Percentiles rank a stretch among this genome's conserved stretches.
These are phyloP conservation scores for Epithele typhae DNA, from an alignment of 768 basidiomycete genomes.

Conservation along the genomic window DNA sequence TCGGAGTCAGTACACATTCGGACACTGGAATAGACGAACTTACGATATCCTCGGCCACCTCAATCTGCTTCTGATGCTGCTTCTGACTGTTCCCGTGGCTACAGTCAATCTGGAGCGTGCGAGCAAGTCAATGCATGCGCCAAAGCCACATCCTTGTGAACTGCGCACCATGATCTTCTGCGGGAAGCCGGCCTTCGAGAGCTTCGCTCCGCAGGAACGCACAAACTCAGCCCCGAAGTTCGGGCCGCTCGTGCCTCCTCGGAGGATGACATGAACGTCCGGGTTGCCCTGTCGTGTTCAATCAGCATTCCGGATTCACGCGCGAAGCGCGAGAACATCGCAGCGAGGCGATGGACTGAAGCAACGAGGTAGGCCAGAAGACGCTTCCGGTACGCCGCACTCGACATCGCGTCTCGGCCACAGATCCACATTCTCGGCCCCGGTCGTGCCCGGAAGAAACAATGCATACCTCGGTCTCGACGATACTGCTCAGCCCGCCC, in stretches of 20 bases:
- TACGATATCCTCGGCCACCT: constrained; percentile 89
- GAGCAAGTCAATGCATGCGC: neutral
- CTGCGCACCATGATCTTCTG: constrained; percentile 80
- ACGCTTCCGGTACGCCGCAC: too few relatives aligned
- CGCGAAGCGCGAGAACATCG: too few relatives aligned
- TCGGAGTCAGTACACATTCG: neutral
- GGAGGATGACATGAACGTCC: constrained; percentile 90
- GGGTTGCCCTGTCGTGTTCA: constrained; percentile 64
- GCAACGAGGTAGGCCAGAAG: too few relatives aligned
- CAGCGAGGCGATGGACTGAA: too few relatives aligned
- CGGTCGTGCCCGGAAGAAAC: neutral
- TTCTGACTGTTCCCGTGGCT: constrained; percentile 95
- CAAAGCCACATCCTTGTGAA: neutral
- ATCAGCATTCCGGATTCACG: neutral
- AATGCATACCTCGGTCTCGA: constrained; percentile 77
- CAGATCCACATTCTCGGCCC: neutral
- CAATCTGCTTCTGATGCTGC: constrained; percentile 82
- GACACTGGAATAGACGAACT: constrained; percentile 23
- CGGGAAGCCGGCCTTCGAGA: constrained; percentile 72
- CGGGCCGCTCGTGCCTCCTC: constrained; percentile 86
- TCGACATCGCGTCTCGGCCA: neutral
- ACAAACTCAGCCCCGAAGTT: constrained; percentile 85
- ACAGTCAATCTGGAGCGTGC: constrained; percentile 73
- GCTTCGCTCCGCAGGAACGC: constrained; percentile 65
- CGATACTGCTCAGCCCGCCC: constrained; percentile 90